Base-by-base conservation (phyloP, 1,284 basidiomycete genomes). In the Malassezia caprae region DNA sequence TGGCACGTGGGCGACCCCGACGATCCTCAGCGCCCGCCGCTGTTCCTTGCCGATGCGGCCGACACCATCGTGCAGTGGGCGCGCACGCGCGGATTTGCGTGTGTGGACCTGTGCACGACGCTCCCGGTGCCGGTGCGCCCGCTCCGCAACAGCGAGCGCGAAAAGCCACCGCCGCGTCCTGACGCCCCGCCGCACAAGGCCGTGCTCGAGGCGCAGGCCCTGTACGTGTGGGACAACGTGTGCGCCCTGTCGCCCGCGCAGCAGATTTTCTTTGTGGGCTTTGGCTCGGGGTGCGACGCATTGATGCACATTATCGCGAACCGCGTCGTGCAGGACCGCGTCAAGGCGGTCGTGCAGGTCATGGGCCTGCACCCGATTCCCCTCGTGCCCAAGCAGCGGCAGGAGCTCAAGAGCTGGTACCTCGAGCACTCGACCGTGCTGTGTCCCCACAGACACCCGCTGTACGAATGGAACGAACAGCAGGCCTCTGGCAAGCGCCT, bases 141-240 rank as follows among this genome's bases (percentile, higher is more conserved):
- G 1, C 13, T 50, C 23, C 41, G 47, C 40, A 49, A 45, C 34
- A 27, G 19, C 23, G 41, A 48, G 31, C 47, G 23, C 32, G 46
- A 50, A 21, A 21, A 26, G 15, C 8, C 31, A 1, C 17, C 37
- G n/a, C 35, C 32, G 15, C 37, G 28, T 11, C 11, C 28, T 6
- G 49, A 44, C 21, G 31, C 39, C 26, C 10, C 5, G 23, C 28
- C 28, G 13, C 13, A 19, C 35, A 23, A 26, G 6, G 79, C 81
- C 45, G 76, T 78, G 34, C 79, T 79, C 17, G 79, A 77, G 39
- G 82, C 86, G 27, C 76, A 90, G 21, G 75, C 91, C 57, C 78
- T 80, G 7, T 93, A 93, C 69, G 74, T 96, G 3, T 98, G 93
- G 93, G 91, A 96, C 76, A 93, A 96, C 72, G 89, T 90, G 63